These are phyloP conservation scores for Penicillium pulvis DNA, from an alignment of 495 filamentous ascomycete genomes.

Conservation along the genomic window DNA sequence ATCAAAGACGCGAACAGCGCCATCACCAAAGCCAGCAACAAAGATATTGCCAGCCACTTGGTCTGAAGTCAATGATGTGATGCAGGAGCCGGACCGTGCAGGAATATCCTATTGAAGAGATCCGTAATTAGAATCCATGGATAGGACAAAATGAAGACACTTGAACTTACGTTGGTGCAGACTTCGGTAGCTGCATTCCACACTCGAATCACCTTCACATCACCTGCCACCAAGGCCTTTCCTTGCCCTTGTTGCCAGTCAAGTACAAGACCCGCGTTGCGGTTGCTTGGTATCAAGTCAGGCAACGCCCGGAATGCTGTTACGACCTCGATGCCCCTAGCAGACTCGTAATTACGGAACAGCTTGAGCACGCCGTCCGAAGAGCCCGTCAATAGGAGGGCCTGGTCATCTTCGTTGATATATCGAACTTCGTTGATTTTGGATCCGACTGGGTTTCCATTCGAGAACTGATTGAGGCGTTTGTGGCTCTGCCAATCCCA, in stretches of 20 bases:
- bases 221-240: conserved; percentile 88
- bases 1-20: conserved; percentile 94
- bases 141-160: background rate
- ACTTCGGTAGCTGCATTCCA: conserved; percentile 95
- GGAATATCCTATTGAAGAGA: conserved; percentile 71
- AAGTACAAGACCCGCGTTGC: conserved; percentile 92
- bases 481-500: conserved; percentile 87
- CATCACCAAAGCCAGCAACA: conserved; percentile 94
- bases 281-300: conserved; percentile 86
- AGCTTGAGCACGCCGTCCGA: conserved; percentile 92
- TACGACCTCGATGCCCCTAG: conserved; percentile 77
- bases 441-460: conserved; percentile 86
- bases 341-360: conserved; percentile 82
- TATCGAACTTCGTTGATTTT: conserved; percentile 93
- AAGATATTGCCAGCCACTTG: conserved; percentile 97
- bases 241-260: conserved; percentile 99
- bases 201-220: conserved; percentile 91
- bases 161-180: conserved; percentile 67
- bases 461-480: conserved; percentile 83
- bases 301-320: conserved; percentile 89
- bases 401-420: conserved; percentile 98
- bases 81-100: conserved; percentile 91
- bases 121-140: background rate
- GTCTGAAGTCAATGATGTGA: conserved; percentile 93
- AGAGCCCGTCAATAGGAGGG: conserved; percentile 89